A percentile compares a stretch with the other conserved stretches of the same genome.
Evolutionary conservation across 2,329 filamentous ascomycete species (phyloP).

Genomic region (Ophiosphaerella narmari): DNA sequence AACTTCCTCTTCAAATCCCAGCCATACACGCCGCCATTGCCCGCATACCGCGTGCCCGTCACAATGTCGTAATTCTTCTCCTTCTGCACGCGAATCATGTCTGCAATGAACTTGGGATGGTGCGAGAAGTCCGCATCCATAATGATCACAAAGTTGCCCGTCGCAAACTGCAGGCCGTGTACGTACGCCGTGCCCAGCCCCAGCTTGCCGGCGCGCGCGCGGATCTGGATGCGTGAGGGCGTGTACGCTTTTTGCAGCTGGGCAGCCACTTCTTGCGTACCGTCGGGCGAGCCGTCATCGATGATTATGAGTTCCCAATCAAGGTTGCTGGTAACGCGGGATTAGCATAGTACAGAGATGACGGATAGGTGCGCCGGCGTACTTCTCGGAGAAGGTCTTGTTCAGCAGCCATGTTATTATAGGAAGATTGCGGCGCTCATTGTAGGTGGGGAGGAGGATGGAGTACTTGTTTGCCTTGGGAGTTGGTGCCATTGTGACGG

Average conservation of each 20-base stretch:
- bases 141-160: constrained; percentile 96
- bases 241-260: constrained; percentile 88
- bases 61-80: constrained; percentile 89
- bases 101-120: constrained; percentile 97
- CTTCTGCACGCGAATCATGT: constrained; percentile 85
- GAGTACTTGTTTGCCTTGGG: constrained; percentile 80
- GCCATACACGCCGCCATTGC: constrained; percentile 82
- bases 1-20: constrained; percentile 87
- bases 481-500: constrained; percentile 34
- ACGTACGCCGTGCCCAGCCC: constrained; percentile 97
- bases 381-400: constrained; percentile 89
- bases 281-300: constrained; percentile 96
- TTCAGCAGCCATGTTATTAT: constrained; percentile 95
- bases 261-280: constrained; percentile 85
- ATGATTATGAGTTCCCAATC: constrained; percentile 98
- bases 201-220: constrained; percentile 90
- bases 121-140: constrained; percentile 99
- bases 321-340: constrained; percentile 66
- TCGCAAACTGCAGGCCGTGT: constrained; percentile 86
- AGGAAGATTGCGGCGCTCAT: constrained; percentile 95
- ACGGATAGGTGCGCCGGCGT: constrained; percentile 39
- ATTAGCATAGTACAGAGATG: constrained; percentile 9
- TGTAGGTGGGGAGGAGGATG: constrained; percentile 96
- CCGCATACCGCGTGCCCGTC: constrained; percentile 92
- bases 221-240: constrained; percentile 75